Evolutionary conservation across 2,329 filamentous ascomycete genomes (phyloP), one percentile per base, ranked within the genome.

Genomic region (Calonectria hongkongensis): DNA sequence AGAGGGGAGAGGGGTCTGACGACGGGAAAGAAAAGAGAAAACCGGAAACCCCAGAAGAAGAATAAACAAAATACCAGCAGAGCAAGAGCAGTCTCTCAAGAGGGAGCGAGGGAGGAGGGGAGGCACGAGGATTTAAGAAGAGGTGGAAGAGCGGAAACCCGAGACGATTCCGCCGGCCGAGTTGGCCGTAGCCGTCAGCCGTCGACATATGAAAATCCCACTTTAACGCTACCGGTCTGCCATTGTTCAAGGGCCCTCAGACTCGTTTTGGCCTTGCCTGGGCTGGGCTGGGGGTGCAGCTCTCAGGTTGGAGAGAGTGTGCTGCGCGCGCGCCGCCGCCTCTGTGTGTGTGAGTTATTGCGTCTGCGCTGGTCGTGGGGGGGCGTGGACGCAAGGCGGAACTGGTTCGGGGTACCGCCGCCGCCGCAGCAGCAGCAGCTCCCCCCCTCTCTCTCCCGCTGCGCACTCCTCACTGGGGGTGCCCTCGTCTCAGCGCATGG

Each of bases 121-220:
- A 68, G 43, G 45, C 39, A 47, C 33, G 43, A 62, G 66, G 54
- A 62, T 68, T 68, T 62, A 50, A 63, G 47, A 73, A 50, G 66
- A 64, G 43, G 54, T 60, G 71, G 66, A 58, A 66, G 64, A 60
- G 63, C 54, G 51, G 66, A 54, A 70, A 68, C 54, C 66, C 66
- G 66, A 68, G 66, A 43, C 66, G 66, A 68, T 68, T 68, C 66
- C 66, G 66, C 66, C 66, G 54, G 66, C 66, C 66, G 66, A 68
- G 54, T 63, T 68, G 54, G 66, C 66, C 43, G 30, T 68, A 62
- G 66, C 51, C 65, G 50, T 50, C 25, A 62, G 66, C 54, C 66
- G 66, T 43, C 43, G 66, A 60, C 54, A 68, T 63, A 68, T 68
- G 66, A 68, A 36, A 68, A 62, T 48, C 21, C 62, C 62, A 48